Percentiles rank a stretch among this genome's conserved stretches.
Conservation (phyloP, 257 asterid genomes). For the Solanum pimpinellifolium region DNA sequence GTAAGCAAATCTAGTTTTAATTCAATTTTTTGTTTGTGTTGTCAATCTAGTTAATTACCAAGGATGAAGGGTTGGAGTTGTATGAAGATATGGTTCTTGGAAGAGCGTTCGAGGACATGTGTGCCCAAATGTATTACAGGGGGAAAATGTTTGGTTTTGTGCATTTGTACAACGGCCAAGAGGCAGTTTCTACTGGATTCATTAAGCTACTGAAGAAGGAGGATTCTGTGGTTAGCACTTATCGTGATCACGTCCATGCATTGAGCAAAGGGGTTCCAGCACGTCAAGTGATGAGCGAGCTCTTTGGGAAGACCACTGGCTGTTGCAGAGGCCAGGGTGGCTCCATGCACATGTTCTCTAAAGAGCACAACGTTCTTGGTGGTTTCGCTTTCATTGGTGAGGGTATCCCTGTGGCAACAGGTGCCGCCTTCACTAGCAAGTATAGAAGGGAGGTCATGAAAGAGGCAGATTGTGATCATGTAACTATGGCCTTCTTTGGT, state of each 20-base stretch:
- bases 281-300: constrained; percentile 95
- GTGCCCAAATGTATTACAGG: constrained; percentile 98
- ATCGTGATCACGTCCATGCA: constrained; percentile 96
- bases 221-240: constrained; percentile 85
- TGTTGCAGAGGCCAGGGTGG: constrained; percentile 99
- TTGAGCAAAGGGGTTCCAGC: constrained; percentile 97
- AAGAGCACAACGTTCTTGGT: constrained; percentile 87
- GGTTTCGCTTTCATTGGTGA: constrained; percentile 99
- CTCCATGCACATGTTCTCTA: constrained; percentile 99
- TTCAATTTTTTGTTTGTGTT: neutral
- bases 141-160: constrained; percentile 99
- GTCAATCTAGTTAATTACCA: constrained; percentile 48
- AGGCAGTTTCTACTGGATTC: constrained; percentile 96
- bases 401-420: constrained; percentile 94
- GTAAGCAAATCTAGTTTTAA: neutral
- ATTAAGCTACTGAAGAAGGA: constrained; percentile 72
- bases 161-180: constrained; percentile 95
- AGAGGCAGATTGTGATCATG: constrained; percentile 80
- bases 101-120: constrained; percentile 90
- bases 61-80: constrained; percentile 76
- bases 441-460: constrained; percentile 79
- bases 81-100: constrained; percentile 92
- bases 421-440: constrained; percentile 87
- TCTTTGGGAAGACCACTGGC: constrained; percentile 93
- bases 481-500: constrained; percentile 85